A percentile compares a stretch with the other conserved stretches of the same genome.
These are phyloP conservation scores for Klebsormidium nitens DNA, from an alignment of 139 green algal species.

Conservation along the genomic window DNA sequence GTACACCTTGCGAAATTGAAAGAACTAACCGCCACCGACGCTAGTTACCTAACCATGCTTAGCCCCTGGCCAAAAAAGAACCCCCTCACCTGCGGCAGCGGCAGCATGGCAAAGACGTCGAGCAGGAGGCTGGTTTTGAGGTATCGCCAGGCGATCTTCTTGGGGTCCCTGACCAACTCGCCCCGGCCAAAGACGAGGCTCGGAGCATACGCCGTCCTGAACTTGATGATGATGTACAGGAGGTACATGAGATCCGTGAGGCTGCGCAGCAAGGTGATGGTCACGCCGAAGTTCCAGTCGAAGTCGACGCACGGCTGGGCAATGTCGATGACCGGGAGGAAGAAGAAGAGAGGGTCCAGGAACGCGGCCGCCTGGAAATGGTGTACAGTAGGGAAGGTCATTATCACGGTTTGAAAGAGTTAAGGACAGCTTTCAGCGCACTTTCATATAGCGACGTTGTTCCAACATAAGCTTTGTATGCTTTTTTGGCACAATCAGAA, in stretches of 20 bases:
- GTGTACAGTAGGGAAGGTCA: too few relatives aligned
- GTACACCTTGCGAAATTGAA: too few relatives aligned
- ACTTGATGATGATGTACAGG: conserved; percentile 24
- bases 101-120: not conserved
- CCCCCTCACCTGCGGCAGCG: not conserved
- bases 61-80: too few relatives aligned
- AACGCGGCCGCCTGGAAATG: too few relatives aligned
- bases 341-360: conserved; percentile 13
- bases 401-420: too few relatives aligned
- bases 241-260: conserved; percentile 22
- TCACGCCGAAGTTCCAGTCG: conserved; percentile 18
- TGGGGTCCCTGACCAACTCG: not conserved
- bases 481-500: too few relatives aligned
- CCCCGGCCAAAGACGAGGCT: not conserved
- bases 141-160: not conserved
- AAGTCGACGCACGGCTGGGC: conserved; percentile 9
- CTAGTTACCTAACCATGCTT: too few relatives aligned
- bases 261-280: conserved; percentile 19
- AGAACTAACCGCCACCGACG: too few relatives aligned
- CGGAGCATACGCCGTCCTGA: not conserved
- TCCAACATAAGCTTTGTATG: too few relatives aligned
- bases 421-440: too few relatives aligned
- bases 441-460: too few relatives aligned
- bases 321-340: conserved; percentile 1
- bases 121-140: not conserved